Evolutionary conservation across 1,284 basidiomycete species (phyloP).

Genomic region (Macrocystidia cucumis): DNA sequence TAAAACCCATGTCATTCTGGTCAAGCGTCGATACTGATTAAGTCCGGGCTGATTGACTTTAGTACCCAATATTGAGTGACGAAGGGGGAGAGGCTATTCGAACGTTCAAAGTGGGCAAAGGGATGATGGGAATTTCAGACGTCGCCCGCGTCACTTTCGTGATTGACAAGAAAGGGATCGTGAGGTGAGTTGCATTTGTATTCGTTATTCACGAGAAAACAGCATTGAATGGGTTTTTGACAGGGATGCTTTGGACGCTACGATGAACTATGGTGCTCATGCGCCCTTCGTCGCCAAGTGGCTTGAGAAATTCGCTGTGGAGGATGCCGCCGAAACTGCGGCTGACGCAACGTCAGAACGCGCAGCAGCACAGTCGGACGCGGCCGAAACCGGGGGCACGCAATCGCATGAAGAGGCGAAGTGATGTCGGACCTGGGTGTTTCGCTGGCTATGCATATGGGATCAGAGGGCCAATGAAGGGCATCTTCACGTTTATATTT

Average conservation of each 20-base stretch:
- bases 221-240: conserved; percentile 1
- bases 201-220: neutral
- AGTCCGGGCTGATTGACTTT: no score
- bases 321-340: conserved; percentile 18
- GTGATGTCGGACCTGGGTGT: no score
- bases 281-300: conserved; percentile 61
- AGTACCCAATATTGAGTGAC: conserved; percentile 76
- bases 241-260: conserved; percentile 48
- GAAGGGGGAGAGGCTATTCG: conserved; percentile 50
- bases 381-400: no score
- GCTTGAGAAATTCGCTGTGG: conserved; percentile 42
- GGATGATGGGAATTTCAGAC: conserved; percentile 54
- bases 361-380: conserved; percentile 2
- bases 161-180: conserved; percentile 61
- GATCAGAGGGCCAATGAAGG: no score
- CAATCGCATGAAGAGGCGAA: no score
- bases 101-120: conserved; percentile 56
- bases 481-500: no score
- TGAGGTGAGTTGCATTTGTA: conserved; percentile 37
- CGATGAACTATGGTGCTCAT: conserved; percentile 56
- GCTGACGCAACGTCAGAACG: conserved; percentile 1
- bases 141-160: conserved; percentile 66
- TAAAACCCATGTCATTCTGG: neutral
- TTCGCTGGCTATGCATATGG: no score
- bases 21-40: neutral